Conservation (phyloP, 2,329 filamentous ascomycete genomes). For the Alternaria ventricosa region DNA sequence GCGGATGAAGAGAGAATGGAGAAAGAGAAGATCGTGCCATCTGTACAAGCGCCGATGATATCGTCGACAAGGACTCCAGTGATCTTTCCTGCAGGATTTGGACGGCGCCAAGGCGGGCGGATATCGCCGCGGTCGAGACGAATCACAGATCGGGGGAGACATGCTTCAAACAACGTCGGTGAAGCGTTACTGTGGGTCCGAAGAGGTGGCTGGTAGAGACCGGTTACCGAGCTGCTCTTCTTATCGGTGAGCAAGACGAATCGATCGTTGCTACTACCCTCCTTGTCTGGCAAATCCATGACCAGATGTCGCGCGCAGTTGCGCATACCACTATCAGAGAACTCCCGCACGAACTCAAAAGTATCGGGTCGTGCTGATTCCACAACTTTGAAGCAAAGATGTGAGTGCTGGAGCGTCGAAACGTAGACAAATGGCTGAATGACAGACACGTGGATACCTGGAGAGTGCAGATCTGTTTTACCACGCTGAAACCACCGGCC, state of each 20-base stretch:
- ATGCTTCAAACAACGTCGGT: constrained; percentile 51
- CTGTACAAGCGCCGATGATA: constrained; percentile 58
- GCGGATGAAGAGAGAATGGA: constrained; percentile 67
- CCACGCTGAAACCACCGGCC: constrained; percentile 52
- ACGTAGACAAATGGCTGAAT: constrained; percentile 58
- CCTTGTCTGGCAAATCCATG: constrained; percentile 15
- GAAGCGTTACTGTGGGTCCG: constrained; percentile 32
- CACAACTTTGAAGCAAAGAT: constrained; percentile 56
- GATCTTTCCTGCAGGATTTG: constrained; percentile 13
- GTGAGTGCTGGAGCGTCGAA: constrained; percentile 61
- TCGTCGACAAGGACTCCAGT: constrained; percentile 54
- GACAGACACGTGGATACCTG: constrained; percentile 59
- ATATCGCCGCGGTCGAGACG: constrained; percentile 60
- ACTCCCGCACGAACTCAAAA: constrained; percentile 31
- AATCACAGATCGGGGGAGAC: constrained; percentile 50
- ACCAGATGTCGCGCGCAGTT: constrained; percentile 35
- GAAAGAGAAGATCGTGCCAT: constrained; percentile 64
- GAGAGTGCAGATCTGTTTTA: constrained; percentile 54
- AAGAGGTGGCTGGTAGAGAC: constrained; percentile 34
- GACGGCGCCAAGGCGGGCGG: constrained; percentile 45
- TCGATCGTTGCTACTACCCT: constrained; percentile 4
- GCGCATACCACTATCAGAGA: constrained; percentile 40
- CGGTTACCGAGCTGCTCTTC: constrained; percentile 34
- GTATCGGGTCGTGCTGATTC: constrained; percentile 37
- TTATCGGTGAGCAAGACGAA: constrained; percentile 47